A percentile compares a stretch with the other conserved stretches of the same genome.
Conservation (phyloP, 805 yeast genomes). For the Zygoascus flipseniorum region DNA sequence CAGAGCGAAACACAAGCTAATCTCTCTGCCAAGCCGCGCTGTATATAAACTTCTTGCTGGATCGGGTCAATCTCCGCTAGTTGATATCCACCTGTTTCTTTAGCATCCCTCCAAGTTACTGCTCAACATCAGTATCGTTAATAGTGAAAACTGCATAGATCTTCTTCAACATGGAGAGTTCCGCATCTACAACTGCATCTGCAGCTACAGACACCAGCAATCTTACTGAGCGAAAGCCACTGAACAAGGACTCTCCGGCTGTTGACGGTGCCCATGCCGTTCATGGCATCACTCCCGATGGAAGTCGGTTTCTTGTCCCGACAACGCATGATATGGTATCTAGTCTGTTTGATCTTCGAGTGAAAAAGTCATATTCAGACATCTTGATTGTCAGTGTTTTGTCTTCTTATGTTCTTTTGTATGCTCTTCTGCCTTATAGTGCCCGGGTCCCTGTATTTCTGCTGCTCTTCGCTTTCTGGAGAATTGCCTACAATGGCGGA, state of each 20-base stretch:
- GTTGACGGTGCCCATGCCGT: background rate
- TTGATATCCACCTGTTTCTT: background rate
- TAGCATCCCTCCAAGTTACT: background rate
- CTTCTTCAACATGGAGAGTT: background rate
- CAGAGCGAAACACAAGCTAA: no score
- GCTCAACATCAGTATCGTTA: background rate
- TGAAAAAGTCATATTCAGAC: constrained; percentile 61
- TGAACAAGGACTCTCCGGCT: background rate
- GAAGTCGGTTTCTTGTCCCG: constrained; percentile 34
- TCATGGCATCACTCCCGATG: constrained; percentile 26
- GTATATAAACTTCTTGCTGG: no score
- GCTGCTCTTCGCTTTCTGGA: constrained; percentile 60
- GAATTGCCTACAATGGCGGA: constrained; percentile 70
- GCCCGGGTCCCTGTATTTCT: constrained; percentile 36
- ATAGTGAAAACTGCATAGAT: background rate
- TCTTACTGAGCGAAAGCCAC: background rate
- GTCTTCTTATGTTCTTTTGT: constrained; percentile 26
- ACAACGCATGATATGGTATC: constrained; percentile 79
- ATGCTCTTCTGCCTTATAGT: constrained; percentile 19
- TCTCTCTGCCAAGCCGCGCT: no score
- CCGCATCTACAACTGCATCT: background rate
- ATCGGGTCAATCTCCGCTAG: background rate
- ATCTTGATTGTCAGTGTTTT: constrained; percentile 44
- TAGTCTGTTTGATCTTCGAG: constrained; percentile 67
- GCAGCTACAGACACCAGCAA: background rate